These are phyloP conservation scores for Peziza echinospora DNA, from an alignment of 495 filamentous ascomycete genomes.

Conservation along the genomic window DNA sequence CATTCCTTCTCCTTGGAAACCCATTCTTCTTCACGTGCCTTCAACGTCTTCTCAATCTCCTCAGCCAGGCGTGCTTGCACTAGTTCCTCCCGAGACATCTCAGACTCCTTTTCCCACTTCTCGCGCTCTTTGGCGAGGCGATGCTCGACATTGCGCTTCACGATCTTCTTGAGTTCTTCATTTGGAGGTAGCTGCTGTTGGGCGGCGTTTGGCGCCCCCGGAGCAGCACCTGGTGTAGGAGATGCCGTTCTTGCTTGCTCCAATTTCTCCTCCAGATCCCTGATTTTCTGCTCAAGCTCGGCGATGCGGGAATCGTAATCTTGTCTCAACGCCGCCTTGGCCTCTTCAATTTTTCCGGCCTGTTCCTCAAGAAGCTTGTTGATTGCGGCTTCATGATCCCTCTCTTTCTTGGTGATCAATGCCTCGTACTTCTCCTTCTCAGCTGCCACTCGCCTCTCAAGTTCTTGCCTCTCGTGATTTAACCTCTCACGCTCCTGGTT, in stretches of 20 bases:
- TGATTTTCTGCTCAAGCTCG: constrained; percentile 21
- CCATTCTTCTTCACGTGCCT: constrained; percentile 22
- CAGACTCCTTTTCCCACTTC: constrained; percentile 20
- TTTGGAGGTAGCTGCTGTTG: constrained; percentile 6
- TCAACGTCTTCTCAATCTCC: constrained; percentile 17
- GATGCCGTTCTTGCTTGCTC: constrained; percentile 9
- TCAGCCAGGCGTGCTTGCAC: constrained; percentile 27
- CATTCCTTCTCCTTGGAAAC: constrained; percentile 18
- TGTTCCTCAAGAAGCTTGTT: not conserved
- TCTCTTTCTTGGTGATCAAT: constrained; percentile 7
- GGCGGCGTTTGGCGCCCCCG: constrained; percentile 7
- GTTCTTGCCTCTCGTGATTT: constrained; percentile 28
- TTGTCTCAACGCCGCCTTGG: constrained; percentile 9
- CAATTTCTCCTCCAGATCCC: constrained; percentile 7
- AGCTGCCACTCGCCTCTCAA: constrained; percentile 23
- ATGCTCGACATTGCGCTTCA: constrained; percentile 19
- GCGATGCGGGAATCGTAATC: constrained; percentile 21
- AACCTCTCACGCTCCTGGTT: constrained; percentile 7
- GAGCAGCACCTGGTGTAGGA: constrained; percentile 10
- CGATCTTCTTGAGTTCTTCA: constrained; percentile 16
- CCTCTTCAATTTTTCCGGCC: constrained; percentile 7
- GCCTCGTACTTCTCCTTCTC: constrained; percentile 11
- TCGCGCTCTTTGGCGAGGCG: constrained; percentile 15
- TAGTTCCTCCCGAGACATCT: constrained; percentile 30
- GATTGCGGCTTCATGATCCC: constrained; percentile 12